Percentiles rank a stretch among this genome's conserved stretches.
These are phyloP conservation scores for Amauroascus verrucosus DNA, from an alignment of 2,329 filamentous ascomycete species.

Conservation along the genomic window DNA sequence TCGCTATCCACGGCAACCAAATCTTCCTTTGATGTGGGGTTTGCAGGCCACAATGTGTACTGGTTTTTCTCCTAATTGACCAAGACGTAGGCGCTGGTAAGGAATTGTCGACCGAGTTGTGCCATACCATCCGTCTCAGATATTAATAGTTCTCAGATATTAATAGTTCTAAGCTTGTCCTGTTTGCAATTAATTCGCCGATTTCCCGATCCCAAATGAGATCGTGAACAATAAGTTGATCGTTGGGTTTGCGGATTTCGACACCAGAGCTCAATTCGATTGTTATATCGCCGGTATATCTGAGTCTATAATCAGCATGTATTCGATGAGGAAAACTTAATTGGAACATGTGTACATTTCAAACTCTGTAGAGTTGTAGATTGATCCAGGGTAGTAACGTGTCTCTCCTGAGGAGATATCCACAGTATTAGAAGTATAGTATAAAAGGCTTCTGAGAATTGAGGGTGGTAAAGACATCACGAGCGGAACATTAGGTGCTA, in stretches of 20 bases:
- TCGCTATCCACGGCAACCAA: slow-evolving; percentile 16
- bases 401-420: too few relatives aligned
- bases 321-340: not conserved
- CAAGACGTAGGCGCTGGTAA: slow-evolving; percentile 25
- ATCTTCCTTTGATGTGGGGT: slow-evolving; percentile 14
- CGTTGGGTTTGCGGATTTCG: slow-evolving; percentile 23
- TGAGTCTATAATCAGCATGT: not conserved
- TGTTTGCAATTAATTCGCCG: too few relatives aligned
- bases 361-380: too few relatives aligned
- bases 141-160: too few relatives aligned
- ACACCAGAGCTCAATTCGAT: slow-evolving; percentile 16
- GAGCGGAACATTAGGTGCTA: slow-evolving; percentile 2
- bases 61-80: slow-evolving; percentile 22
- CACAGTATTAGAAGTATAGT: too few relatives aligned
- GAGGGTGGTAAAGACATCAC: not conserved
- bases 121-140: too few relatives aligned
- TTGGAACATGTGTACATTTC: not conserved
- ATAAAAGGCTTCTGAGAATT: not conserved
- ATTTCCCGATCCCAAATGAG: slow-evolving; percentile 12
- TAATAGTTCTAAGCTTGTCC: too few relatives aligned
- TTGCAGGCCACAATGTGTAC: slow-evolving; percentile 20
- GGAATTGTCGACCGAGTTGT: slow-evolving; percentile 23
- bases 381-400: too few relatives aligned
- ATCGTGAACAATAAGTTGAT: slow-evolving; percentile 26
- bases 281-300: slow-evolving; percentile 15